A percentile compares a stretch with the other conserved stretches of the same genome.
Conservation (phyloP, 176 grass and related monocot genomes). For the Urochloa ruziziensis region DNA sequence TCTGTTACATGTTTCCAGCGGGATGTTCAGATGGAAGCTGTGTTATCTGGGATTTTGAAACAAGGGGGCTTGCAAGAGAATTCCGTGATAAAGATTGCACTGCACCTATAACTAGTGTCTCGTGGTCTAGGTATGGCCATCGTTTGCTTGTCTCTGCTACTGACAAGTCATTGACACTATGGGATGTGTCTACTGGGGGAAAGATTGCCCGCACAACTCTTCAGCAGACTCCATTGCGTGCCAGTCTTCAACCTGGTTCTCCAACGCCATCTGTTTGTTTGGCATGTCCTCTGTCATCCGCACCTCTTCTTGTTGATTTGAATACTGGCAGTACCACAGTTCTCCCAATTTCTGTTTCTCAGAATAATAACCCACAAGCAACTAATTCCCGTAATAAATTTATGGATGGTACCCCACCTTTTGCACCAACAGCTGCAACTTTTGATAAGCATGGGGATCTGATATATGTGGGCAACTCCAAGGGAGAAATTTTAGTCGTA, state of each 20-base stretch:
- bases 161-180: constrained; percentile 88
- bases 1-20: constrained; percentile 57
- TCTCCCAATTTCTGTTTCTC: constrained; percentile 80
- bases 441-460: constrained; percentile 88
- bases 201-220: constrained; percentile 84
- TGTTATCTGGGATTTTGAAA: constrained; percentile 99
- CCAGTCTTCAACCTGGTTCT: constrained; percentile 69
- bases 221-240: constrained; percentile 92
- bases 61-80: constrained; percentile 87
- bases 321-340: constrained; percentile 70
- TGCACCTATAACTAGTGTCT: constrained; percentile 92
- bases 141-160: constrained; percentile 96
- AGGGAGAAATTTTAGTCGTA: constrained; percentile 91
- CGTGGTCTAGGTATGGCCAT: constrained; percentile 90
- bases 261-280: constrained; percentile 70
- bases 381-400: constrained; percentile 80
- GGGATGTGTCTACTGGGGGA: constrained; percentile 76
- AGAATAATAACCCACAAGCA: constrained; percentile 48
- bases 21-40: constrained; percentile 91
- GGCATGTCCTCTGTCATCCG: constrained; percentile 93
- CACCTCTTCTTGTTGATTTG: constrained; percentile 91
- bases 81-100: constrained; percentile 84
- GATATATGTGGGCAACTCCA: constrained; percentile 95
- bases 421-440: constrained; percentile 91
- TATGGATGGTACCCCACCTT: constrained; percentile 83